These are phyloP conservation scores for Chlorella sp. DNA, from an alignment of 139 green algal genomes.

Conservation along the genomic window DNA sequence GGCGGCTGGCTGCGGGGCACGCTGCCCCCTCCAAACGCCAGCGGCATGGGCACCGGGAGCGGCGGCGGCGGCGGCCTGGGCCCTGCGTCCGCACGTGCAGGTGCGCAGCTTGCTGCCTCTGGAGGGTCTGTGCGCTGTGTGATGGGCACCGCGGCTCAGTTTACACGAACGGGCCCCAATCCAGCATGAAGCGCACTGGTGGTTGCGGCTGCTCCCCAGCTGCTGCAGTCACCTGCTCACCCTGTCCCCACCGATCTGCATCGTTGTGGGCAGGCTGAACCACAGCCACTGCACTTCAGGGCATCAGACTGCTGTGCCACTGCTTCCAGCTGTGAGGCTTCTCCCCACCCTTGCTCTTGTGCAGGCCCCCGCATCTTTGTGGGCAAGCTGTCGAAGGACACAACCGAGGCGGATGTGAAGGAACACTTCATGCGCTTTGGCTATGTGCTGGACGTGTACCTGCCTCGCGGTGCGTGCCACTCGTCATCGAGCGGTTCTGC, in stretches of 20 bases:
- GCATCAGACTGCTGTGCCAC: too few species aligned
- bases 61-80: constrained; percentile 1
- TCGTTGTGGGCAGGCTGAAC: too few species aligned
- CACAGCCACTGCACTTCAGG: too few species aligned
- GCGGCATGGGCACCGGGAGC: constrained; percentile 10
- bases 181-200: too few species aligned
- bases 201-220: too few species aligned
- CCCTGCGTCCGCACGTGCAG: constrained; percentile 26
- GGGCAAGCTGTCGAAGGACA: constrained; percentile 90
- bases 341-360: not conserved
- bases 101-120: not conserved
- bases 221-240: too few species aligned
- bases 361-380: constrained; percentile 91
- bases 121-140: too few species aligned
- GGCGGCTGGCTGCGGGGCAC: constrained; percentile 26
- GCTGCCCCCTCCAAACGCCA: not conserved
- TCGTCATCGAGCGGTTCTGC: too few species aligned
- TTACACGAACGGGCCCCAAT: too few species aligned
- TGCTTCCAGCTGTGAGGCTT: too few species aligned
- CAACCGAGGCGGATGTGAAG: constrained; percentile 82
- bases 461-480: constrained; percentile 68
- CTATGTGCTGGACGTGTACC: constrained; percentile 94
- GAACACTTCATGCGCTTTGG: constrained; percentile 89
- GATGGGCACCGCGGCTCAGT: too few species aligned
- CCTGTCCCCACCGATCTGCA: too few species aligned